Evolutionary conservation across 495 filamentous ascomycete genomes (phyloP), one percentile per base, ranked within the genome.

Genomic region (Mytilinidion resinicola): DNA sequence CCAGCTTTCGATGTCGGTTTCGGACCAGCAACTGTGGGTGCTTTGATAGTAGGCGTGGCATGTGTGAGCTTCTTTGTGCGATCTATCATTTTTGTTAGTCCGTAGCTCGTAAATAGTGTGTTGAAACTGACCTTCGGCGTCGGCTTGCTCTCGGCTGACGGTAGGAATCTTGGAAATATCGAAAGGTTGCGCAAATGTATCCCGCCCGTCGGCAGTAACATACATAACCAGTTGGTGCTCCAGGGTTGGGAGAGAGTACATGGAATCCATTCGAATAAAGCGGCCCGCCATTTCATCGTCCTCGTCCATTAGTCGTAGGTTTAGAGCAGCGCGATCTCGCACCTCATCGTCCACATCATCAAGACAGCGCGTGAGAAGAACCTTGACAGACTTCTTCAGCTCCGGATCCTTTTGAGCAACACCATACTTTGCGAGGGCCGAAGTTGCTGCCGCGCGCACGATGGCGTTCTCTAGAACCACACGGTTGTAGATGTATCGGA

Each of bases 321-420:
- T 97, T 37, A 97, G 77, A 5, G 91, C 93, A 42, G 95, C 93
- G 66, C 93, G 90, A 70, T 99, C 93, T 41, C 93, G 85, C 44
- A 97, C 95, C 74, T 99, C 93, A 65, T 99, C 93, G 74, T 99
- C 93, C 8, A 88, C 90, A 72, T 99, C 93, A 74, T 99, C 93
- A 61, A 97, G 77, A 71, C 95, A 97, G 60, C 95, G 80, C 25
- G 89, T 92, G 41, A 99, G 85, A 54, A 99, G 80, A 54, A 97
- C 95, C 37, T 86, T 82, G 19, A 99, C 90, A 69, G 91, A 96
- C 35, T 87, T 82, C 81, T 97, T 97, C 62, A 99, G 88, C 69
- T 97, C 95, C 1, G 87, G 87, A 66, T 96, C 92, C 74, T 95
- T 93, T 72, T 96, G 95, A 41, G 47, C 91, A 53, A 97, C 91